Evolutionary conservation across 78 protist species (phyloP).

Genomic region (Guillardia theta): DNA sequence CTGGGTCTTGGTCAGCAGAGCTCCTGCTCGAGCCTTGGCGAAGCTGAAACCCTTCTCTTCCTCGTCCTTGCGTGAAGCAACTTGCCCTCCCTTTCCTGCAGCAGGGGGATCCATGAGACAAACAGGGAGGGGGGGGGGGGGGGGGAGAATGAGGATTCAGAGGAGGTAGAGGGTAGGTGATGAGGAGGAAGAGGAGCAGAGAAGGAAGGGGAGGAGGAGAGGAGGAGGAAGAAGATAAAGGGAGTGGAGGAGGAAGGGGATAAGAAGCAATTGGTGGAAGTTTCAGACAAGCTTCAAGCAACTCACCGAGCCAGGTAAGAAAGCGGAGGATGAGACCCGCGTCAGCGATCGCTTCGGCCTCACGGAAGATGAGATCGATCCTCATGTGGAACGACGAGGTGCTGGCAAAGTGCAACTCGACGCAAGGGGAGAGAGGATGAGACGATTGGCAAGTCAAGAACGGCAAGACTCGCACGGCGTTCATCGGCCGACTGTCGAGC

Average conservation of each 20-base stretch:
- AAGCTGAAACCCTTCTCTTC: too few species aligned
- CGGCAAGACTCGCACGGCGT: not conserved
- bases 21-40: too few species aligned
- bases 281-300: too few species aligned
- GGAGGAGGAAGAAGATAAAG: too few species aligned
- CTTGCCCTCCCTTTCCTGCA: not conserved
- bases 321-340: not conserved
- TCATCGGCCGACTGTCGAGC: not conserved
- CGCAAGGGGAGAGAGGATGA: not conserved
- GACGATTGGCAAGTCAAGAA: not conserved
- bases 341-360: not conserved
- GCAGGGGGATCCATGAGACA: too few species aligned
- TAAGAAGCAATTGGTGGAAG: too few species aligned
- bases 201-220: too few species aligned
- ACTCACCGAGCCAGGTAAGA: not conserved
- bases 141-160: too few species aligned
- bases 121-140: too few species aligned
- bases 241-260: too few species aligned
- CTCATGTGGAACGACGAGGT: not conserved
- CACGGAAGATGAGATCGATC: not conserved
- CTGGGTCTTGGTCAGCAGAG: not conserved
- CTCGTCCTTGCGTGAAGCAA: not conserved
- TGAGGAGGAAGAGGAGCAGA: too few species aligned
- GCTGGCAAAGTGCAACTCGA: not conserved
- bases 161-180: too few species aligned